Percentiles rank a stretch among this genome's conserved stretches.
These are phyloP conservation scores for Phytophthora capsici DNA, from an alignment of 352 stramenopile genomes.

Conservation along the genomic window DNA sequence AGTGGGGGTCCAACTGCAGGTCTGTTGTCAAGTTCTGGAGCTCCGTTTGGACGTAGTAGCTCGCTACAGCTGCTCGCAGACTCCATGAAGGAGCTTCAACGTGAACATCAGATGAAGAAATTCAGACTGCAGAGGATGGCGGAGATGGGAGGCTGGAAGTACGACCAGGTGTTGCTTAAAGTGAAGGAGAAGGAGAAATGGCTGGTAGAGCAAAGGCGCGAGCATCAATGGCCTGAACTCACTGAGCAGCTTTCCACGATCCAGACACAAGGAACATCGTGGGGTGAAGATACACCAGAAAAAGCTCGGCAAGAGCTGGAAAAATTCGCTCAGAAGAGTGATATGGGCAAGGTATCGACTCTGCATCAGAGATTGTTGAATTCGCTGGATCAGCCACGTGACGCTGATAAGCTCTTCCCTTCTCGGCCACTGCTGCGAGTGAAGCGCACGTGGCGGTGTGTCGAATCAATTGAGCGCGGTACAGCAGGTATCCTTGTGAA, in stretches of 20 bases:
- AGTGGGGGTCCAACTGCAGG: not conserved
- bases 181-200: conserved; percentile 65
- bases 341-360: conserved; percentile 64
- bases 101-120: conserved; percentile 88
- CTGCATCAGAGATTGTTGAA: conserved; percentile 67
- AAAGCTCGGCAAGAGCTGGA: conserved; percentile 29
- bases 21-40: conserved; percentile 16
- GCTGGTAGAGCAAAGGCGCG: conserved; percentile 58
- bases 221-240: conserved; percentile 71
- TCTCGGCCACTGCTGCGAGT: conserved; percentile 74
- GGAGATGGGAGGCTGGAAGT: conserved; percentile 81
- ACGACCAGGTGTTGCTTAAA: conserved; percentile 62
- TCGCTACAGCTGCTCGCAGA: conserved; percentile 60
- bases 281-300: conserved; percentile 6
- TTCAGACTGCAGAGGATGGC: conserved; percentile 63
- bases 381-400: conserved; percentile 71
- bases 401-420: conserved; percentile 54
- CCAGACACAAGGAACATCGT: conserved; percentile 18
- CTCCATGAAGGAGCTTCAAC: conserved; percentile 83
- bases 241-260: conserved; percentile 46
- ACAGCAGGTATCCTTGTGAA: conserved; percentile 89
- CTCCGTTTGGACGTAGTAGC: conserved; percentile 25
- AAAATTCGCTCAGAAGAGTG: conserved; percentile 33
- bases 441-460: conserved; percentile 86
- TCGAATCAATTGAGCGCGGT: conserved; percentile 81